phyloP scores from a whole-genome alignment of 306 rosid genomes.

The Inga leiocalycina region DNA sequence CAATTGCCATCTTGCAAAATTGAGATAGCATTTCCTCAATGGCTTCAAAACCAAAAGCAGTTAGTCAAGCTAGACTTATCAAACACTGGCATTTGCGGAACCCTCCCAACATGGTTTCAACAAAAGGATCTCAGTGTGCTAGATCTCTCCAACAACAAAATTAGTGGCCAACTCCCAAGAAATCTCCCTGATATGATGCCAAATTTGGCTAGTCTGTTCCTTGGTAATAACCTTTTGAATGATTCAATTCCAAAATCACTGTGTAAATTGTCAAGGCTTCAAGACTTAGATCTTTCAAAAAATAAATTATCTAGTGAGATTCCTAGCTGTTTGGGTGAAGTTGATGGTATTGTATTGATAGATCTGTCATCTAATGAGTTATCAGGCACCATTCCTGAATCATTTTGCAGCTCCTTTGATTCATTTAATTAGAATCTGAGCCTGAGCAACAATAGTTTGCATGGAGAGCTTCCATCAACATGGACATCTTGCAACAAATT shows the following conservation, averaged over 20 bases:
- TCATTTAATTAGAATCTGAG: not conserved
- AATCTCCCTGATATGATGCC: not conserved
- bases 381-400: not conserved
- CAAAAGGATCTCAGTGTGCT: not conserved
- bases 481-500: not conserved
- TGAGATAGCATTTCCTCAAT: not conserved
- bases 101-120: not conserved
- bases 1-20: not conserved
- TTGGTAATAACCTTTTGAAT: not conserved
- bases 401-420: not conserved
- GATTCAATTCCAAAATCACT: not conserved
- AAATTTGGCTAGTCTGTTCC: not conserved
- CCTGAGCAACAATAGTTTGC: not conserved
- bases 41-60: not conserved
- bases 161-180: not conserved
- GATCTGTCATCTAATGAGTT: not conserved
- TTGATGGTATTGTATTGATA: accelerated
- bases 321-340: not conserved
- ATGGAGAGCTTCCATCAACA: not conserved
- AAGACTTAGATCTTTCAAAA: not conserved
- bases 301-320: not conserved
- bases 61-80: not conserved
- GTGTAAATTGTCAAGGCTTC: not conserved
- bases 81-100: not conserved
- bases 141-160: not conserved